Percentiles rank a stretch among this genome's conserved stretches.
Evolutionary conservation across 441 rosid species (phyloP).

Genomic region (Pelargonium myrrhifolium): DNA sequence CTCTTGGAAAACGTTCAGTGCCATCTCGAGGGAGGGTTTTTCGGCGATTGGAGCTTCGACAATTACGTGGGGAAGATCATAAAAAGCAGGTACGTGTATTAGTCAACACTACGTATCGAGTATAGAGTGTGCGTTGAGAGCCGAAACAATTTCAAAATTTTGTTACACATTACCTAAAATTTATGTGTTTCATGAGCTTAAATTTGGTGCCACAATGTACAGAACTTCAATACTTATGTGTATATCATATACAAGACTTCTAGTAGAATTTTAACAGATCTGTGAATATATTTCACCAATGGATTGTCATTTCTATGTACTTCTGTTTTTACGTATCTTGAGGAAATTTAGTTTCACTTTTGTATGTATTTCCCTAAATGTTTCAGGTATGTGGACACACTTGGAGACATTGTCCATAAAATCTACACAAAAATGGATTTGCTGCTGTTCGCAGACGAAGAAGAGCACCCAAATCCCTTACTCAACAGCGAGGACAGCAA

Average conservation of each 20-base stretch:
- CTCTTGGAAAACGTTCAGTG: constrained; percentile 69
- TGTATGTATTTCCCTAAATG: neutral
- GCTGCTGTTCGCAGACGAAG: constrained; percentile 50
- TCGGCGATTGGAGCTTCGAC: constrained; percentile 88
- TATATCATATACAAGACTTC: too few relatives aligned
- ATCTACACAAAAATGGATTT: constrained; percentile 74
- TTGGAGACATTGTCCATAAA: constrained; percentile 53
- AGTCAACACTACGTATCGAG: neutral
- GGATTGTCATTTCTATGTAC: too few relatives aligned
- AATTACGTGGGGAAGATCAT: constrained; percentile 64
- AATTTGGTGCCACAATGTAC: too few relatives aligned
- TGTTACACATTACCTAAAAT: too few relatives aligned
- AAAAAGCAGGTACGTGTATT: constrained; percentile 44
- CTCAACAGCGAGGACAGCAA: constrained; percentile 67
- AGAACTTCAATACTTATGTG: too few relatives aligned
- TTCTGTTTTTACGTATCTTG: too few relatives aligned
- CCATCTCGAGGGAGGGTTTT: constrained; percentile 77
- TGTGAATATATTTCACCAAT: too few relatives aligned
- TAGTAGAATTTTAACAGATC: too few relatives aligned
- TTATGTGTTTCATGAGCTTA: too few relatives aligned
- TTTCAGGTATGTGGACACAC: constrained; percentile 55
- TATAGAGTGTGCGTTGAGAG: too few relatives aligned
- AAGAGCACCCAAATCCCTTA: constrained; percentile 42
- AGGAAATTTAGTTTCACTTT: neutral
- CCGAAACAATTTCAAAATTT: too few relatives aligned